These are phyloP conservation scores for Magnusiomyces suaveolens DNA, from an alignment of 1,139 yeast genomes.

Conservation along the genomic window DNA sequence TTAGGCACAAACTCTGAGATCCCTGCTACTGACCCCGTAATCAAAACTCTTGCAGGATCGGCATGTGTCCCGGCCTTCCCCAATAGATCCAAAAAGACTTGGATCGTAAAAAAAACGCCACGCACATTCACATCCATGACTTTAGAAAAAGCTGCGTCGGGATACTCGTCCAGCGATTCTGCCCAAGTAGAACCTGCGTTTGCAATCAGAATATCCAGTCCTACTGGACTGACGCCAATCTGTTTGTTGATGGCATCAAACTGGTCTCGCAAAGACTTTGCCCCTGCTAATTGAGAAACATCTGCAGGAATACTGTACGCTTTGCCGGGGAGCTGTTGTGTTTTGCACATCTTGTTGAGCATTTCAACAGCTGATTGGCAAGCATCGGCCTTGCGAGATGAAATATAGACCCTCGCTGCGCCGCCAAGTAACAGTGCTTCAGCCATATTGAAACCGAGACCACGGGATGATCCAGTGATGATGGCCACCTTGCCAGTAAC, in stretches of 20 bases:
- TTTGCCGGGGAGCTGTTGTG: constrained; percentile 37
- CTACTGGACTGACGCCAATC: too few relatives aligned
- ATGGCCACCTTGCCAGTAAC: constrained; percentile 60
- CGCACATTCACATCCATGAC: constrained; percentile 56
- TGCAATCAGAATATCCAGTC: constrained; percentile 58
- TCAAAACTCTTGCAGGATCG: constrained; percentile 58
- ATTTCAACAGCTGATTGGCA: constrained; percentile 50
- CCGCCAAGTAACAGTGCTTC: constrained; percentile 57
- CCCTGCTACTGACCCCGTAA: constrained; percentile 53
- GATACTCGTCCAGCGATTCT: constrained; percentile 51
- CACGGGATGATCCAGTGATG: constrained; percentile 71
- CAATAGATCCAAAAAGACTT: constrained; percentile 50
- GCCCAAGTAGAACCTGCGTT: constrained; percentile 85
- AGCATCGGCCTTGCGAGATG: constrained; percentile 58
- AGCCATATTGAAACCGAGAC: constrained; percentile 62
- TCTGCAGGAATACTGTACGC: constrained; percentile 55
- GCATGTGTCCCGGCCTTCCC: constrained; percentile 44
- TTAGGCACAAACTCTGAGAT: constrained; percentile 46
- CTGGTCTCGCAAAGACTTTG: constrained; percentile 32
- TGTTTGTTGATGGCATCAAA: constrained; percentile 19
- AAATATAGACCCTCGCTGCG: constrained; percentile 52
- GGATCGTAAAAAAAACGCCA: constrained; percentile 64
- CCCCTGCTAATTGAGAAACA: constrained; percentile 45
- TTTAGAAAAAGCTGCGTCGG: constrained; percentile 53
- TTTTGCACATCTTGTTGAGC: constrained; percentile 40